Base-by-base conservation (phyloP, 345 rosid genomes). In the Crucihimalaya himalaica region DNA sequence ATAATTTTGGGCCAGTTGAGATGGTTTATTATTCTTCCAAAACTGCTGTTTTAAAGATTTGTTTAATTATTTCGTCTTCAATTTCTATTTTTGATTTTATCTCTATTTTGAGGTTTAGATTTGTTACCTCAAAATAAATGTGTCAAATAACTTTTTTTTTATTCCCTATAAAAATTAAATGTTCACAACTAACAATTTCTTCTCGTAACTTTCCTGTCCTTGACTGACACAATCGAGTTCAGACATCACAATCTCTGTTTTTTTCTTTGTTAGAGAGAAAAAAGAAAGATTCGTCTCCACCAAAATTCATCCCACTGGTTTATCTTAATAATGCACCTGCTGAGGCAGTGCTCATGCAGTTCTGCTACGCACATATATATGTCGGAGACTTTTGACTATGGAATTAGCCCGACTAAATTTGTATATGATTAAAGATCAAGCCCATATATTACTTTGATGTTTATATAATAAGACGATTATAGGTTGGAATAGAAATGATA, bases 161-260 rank as follows among this genome's bases (percentile, higher is more conserved):
- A 16, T 16, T 46, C 12, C 13, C 5, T 16, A 45, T 23, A 45
- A 42, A n/a, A 23, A 47, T 39, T 37, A 71, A 60, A 71, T 48
- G 67, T 48, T 45, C 28, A 6, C 74, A 70, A 66, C 46, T 21
- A 66, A 53, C 46, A 67, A 52, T 32, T 31, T 65, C 29, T 32
- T 63, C 5, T 63, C 23, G 21, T 37, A 40, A 8, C 21, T 70
- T 58, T 31, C 14, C 18, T 48, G 63, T 72, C 62, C 53, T 28
- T 72, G 55, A 39, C 76, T 72, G 76, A 72, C 35, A 52, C 45
- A 72, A 63, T 63, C 45, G 70, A 62, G 70, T 62, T 72, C 69
- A 62, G 69, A 52, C 54, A 62, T 72, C 76, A 72, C 76, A 62
- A 28, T 51, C 69, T 51, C 32, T 62, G 69, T 27, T 25, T 39